Conservation (phyloP, 2,329 filamentous ascomycete species). For the Thyridium curvatum region DNA sequence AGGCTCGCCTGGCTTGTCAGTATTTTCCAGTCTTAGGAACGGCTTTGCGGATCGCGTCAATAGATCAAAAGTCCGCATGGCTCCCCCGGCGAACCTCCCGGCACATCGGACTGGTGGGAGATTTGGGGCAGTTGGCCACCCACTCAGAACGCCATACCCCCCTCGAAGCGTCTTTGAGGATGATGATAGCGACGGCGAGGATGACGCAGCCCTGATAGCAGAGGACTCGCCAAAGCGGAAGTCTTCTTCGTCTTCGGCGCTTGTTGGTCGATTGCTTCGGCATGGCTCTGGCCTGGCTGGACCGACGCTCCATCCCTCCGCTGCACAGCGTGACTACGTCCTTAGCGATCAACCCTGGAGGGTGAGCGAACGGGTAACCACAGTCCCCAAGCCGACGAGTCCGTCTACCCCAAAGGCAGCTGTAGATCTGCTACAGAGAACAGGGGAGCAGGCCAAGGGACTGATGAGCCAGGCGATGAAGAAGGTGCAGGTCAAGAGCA, state of each 20-base stretch:
- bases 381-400: conserved; percentile 6
- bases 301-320: not conserved
- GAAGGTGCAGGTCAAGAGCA: conserved; percentile 4
- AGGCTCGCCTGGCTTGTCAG: not conserved
- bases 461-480: not conserved
- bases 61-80: conserved; percentile 1
- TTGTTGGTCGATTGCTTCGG: conserved; percentile 3
- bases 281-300: not conserved
- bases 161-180: conserved; percentile 12
- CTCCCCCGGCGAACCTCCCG: not conserved
- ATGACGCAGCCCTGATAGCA: not conserved
- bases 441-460: conserved; percentile 2
- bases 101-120: not conserved
- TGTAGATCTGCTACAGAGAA: not conserved
- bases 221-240: too few species aligned
- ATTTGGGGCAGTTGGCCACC: not conserved
- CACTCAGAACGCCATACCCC: conserved; percentile 10
- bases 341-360: not conserved
- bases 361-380: conserved; percentile 3
- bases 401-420: conserved; percentile 7
- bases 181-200: conserved; percentile 7
- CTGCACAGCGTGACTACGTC: not conserved
- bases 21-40: not conserved
- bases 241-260: not conserved
- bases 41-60: not conserved